phyloP scores from a whole-genome alignment of 371 early-diverging fungal species.

The Haplosporangium sp. region DNA sequence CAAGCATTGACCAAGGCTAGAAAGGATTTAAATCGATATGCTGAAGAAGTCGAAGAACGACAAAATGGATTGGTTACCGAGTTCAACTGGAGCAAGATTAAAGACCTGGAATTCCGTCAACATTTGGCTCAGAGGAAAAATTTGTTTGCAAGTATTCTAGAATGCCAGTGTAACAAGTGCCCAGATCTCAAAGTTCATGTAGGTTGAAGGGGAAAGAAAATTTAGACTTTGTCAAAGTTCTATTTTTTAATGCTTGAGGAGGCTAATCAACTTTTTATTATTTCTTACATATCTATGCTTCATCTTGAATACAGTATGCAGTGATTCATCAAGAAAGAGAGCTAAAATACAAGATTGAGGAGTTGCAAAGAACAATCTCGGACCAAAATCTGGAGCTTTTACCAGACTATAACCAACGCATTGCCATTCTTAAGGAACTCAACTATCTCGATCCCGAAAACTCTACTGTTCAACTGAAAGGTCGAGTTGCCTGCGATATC shows the following conservation, averaged over 20 bases:
- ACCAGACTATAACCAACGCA: constrained; percentile 92
- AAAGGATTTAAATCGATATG: constrained; percentile 69
- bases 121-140: constrained; percentile 63
- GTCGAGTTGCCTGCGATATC: constrained; percentile 99
- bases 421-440: constrained; percentile 83
- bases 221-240: background rate
- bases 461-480: constrained; percentile 95
- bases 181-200: constrained; percentile 87
- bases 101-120: constrained; percentile 88
- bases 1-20: constrained; percentile 62
- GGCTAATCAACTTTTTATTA: too few relatives aligned
- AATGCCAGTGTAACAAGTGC: constrained; percentile 84
- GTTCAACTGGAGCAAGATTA: constrained; percentile 81
- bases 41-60: constrained; percentile 58
- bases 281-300: too few relatives aligned
- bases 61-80: constrained; percentile 58
- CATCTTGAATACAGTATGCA: constrained; percentile 64
- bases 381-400: constrained; percentile 93
- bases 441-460: constrained; percentile 83
- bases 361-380: constrained; percentile 81
- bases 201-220: constrained; percentile 31
- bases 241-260: too few relatives aligned
- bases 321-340: constrained; percentile 75
- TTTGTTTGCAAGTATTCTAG: constrained; percentile 59
- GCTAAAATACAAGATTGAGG: constrained; percentile 76